Evolutionary conservation across 495 filamentous ascomycete species (phyloP), one percentile per base, ranked within the genome.

Genomic region (Penicillium riverlandense): DNA sequence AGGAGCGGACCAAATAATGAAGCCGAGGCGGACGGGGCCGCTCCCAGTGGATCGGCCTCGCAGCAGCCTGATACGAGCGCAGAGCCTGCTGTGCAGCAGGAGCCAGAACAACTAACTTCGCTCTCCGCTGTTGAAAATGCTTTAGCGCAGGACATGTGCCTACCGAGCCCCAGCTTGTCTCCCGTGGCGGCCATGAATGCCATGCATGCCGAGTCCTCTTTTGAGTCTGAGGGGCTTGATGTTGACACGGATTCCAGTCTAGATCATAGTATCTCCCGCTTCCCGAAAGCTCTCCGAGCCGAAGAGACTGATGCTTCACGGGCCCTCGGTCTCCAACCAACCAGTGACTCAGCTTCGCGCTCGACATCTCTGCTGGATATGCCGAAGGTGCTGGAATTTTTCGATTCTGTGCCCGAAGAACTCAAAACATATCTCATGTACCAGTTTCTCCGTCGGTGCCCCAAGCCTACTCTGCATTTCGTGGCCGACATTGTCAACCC

Each of bases 361-460:
- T 61, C 67, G 11, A 58, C 75, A 4, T 76, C 76, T 7, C 44
- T 85, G 28, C 76, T 85, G 75, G 86, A 90, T 54, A 86, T 91
- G 38, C 86, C 84, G 0, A 76, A 73, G 7, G 88, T 97, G 75
- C 59, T 99, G 11, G 87, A 96, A 48, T 83, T 80, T 29, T 97
- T 99, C 53, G 94, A 96, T 59, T 73, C 83, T 7, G 84, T 97
- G 70, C 89, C 94, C 0, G 77, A 84, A 28, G 82, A 89, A 47
- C 75, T 97, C 75, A 88, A 97, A 60, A 84, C 80, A 0, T 95
- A 94, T 57, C 79, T 99, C 55, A 95, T 97, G 85, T 96, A 91
- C 57, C 90, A 97, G 54, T 78, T 99, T 31, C 73, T 99, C 16
- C 82, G 85, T 29, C 79, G 94, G 34, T 96, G 92, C 62, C 77